These are phyloP conservation scores for Psidium guajava DNA, from an alignment of 345 rosid genomes.

Conservation along the genomic window DNA sequence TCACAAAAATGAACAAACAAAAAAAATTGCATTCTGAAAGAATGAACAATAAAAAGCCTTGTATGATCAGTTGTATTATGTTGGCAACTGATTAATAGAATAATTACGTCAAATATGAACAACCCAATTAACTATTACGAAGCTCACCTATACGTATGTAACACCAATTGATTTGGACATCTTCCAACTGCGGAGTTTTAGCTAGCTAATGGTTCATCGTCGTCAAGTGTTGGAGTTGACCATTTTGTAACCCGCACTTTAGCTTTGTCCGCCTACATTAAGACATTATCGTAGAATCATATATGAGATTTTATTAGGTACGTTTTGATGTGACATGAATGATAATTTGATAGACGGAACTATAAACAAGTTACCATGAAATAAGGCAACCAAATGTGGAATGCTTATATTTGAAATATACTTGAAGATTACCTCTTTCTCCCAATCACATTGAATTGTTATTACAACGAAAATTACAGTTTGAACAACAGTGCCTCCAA, in stretches of 20 bases:
- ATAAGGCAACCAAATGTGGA: neutral
- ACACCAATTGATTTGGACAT: neutral
- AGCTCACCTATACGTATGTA: neutral
- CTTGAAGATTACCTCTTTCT: neutral
- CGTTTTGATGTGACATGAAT: neutral
- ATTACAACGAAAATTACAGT: constrained; percentile 37
- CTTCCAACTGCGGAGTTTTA: neutral
- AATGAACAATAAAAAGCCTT: neutral
- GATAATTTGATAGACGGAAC: neutral
- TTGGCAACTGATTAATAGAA: neutral
- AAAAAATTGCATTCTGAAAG: neutral
- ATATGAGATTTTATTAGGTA: neutral
- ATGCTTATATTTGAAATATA: neutral
- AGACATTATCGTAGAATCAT: neutral
- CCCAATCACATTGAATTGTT: constrained; percentile 22
- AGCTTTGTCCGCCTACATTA: constrained; percentile 1
- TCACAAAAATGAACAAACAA: too few species aligned
- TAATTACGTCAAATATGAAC: neutral
- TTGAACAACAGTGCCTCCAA: constrained; percentile 20
- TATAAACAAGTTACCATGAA: neutral
- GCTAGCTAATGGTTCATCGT: neutral
- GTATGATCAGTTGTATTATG: neutral
- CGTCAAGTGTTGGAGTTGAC: neutral
- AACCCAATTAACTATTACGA: neutral
- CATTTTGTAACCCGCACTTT: neutral